These are phyloP conservation scores for Yarrowia bubula DNA, from an alignment of 805 yeast species.

Conservation along the genomic window DNA sequence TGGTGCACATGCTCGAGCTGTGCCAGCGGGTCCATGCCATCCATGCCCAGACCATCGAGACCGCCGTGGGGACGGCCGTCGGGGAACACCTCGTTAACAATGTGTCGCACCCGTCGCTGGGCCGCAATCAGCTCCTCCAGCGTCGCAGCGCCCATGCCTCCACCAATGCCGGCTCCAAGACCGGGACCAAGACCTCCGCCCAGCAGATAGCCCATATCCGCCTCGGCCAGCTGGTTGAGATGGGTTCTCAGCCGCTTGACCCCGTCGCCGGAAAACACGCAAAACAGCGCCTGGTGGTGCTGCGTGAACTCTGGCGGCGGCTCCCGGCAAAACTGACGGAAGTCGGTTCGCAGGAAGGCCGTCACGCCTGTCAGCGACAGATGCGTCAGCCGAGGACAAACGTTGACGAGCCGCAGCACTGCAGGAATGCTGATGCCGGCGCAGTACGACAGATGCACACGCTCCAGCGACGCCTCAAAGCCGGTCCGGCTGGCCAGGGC, in stretches of 20 bases:
- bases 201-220: slow-evolving; percentile 32
- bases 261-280: slow-evolving; percentile 92
- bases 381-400: slow-evolving; percentile 86
- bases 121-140: slow-evolving; percentile 26
- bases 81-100: slow-evolving; percentile 25
- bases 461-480: slow-evolving; percentile 76
- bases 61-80: not conserved
- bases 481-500: slow-evolving; percentile 62
- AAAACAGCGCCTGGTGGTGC: slow-evolving; percentile 78
- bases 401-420: slow-evolving; percentile 65
- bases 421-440: slow-evolving; percentile 76
- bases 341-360: slow-evolving; percentile 82
- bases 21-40: slow-evolving; percentile 7
- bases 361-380: slow-evolving; percentile 87
- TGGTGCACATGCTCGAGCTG: slow-evolving; percentile 20
- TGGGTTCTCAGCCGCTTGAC: slow-evolving; percentile 72
- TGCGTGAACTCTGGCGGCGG: slow-evolving; percentile 91
- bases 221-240: slow-evolving; percentile 43
- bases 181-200: slow-evolving; percentile 3
- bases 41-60: slow-evolving; percentile 7
- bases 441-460: slow-evolving; percentile 92
- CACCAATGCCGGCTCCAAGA: not conserved
- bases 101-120: slow-evolving; percentile 24
- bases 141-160: not conserved
- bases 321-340: slow-evolving; percentile 81